phyloP scores from a whole-genome alignment of 257 asterid species.

The Gynochthodes officinalis region DNA sequence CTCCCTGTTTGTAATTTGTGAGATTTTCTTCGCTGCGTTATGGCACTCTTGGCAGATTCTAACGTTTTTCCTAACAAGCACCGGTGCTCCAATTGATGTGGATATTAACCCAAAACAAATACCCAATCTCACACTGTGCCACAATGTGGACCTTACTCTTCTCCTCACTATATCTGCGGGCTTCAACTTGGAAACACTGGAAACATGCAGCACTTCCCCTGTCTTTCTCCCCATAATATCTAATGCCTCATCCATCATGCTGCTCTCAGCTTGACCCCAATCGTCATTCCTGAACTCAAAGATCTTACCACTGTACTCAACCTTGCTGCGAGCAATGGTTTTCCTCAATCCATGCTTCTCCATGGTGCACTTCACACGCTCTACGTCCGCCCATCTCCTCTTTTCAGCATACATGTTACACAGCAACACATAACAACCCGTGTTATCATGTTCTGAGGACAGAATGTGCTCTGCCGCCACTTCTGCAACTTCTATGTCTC shows the following conservation, averaged over 20 bases:
- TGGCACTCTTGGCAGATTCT: constrained; percentile 65
- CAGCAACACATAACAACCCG: constrained; percentile 62
- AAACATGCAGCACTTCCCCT: constrained; percentile 21
- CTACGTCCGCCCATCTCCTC: constrained; percentile 60
- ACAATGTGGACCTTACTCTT: constrained; percentile 27
- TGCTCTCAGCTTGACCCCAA: constrained; percentile 26
- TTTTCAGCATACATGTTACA: constrained; percentile 60
- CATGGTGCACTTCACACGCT: constrained; percentile 36
- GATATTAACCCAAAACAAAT: constrained; percentile 52
- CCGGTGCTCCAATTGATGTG: constrained; percentile 39
- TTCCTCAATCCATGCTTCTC: constrained; percentile 43
- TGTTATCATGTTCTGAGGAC: constrained; percentile 39
- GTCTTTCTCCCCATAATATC: constrained; percentile 40
- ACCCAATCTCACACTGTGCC: constrained; percentile 65
- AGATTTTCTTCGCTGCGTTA: constrained; percentile 45
- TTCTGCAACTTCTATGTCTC: constrained; percentile 54
- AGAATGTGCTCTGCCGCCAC: constrained; percentile 38
- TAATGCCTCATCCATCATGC: constrained; percentile 34
- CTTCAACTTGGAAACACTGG: constrained; percentile 24
- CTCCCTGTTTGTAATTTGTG: constrained; percentile 46
- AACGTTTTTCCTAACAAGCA: constrained; percentile 55
- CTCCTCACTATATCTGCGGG: constrained; percentile 24
- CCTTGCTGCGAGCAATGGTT: constrained; percentile 36
- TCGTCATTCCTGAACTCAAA: constrained; percentile 45
- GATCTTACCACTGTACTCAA: constrained; percentile 39